A percentile compares a stretch with the other conserved stretches of the same genome.
phyloP scores from a whole-genome alignment of 805 yeast genomes.

The Lipomyces spencermartinsiae region DNA sequence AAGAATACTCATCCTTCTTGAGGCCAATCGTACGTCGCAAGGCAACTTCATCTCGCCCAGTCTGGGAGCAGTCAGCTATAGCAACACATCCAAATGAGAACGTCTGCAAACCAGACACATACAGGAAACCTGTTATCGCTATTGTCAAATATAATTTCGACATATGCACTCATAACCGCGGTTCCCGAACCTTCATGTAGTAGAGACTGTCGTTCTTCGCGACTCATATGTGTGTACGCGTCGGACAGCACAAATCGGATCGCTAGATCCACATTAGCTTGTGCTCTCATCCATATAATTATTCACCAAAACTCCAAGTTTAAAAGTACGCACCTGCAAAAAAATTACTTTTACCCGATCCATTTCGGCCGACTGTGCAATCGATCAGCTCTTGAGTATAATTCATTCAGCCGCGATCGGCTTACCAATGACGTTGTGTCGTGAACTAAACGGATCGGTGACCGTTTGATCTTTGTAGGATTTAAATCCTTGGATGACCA shows the following conservation, averaged over 20 bases:
- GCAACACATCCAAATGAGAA: not conserved
- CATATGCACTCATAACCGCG: conserved; percentile 89
- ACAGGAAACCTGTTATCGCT: conserved; percentile 72
- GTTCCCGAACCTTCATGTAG: conserved; percentile 83
- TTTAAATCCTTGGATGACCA: conserved; percentile 89
- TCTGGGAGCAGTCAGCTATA: conserved; percentile 27
- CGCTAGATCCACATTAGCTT: conserved; percentile 51
- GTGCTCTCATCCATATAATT: not conserved
- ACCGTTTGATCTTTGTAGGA: conserved; percentile 86
- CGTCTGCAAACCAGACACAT: not conserved
- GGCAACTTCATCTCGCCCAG: conserved; percentile 69
- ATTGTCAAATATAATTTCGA: conserved; percentile 87
- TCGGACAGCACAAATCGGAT: conserved; percentile 90
- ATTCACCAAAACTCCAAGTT: not conserved
- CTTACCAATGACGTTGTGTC: conserved; percentile 74
- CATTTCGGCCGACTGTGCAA: conserved; percentile 75
- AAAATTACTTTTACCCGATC: conserved; percentile 96
- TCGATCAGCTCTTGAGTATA: conserved; percentile 2
- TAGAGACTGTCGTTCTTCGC: conserved; percentile 85
- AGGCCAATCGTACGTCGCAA: conserved; percentile 91
- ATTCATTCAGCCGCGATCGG: conserved; percentile 20
- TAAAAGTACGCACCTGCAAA: conserved; percentile 57
- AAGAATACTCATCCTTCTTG: conserved; percentile 87
- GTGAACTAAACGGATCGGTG: conserved; percentile 77
- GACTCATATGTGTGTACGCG: conserved; percentile 79